phyloP scores from a whole-genome alignment of 495 filamentous ascomycete genomes.

The Aspergillus ellipticus region DNA sequence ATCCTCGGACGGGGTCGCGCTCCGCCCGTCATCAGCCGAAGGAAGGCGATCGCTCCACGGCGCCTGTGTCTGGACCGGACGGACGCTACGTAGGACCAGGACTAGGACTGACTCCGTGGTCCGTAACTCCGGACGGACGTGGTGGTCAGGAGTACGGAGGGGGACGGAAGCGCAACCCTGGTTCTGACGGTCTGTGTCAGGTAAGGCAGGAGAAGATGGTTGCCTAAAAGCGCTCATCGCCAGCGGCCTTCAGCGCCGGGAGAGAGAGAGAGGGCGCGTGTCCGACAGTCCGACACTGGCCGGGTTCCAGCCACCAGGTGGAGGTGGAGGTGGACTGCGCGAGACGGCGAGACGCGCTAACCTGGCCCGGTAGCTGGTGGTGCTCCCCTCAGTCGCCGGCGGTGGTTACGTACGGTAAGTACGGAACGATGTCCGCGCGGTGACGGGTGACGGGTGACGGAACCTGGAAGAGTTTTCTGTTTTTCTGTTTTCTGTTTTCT shows the following conservation, averaged over 20 bases:
- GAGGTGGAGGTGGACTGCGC: too few relatives aligned
- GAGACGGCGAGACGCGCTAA: neutral
- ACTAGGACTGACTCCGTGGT: neutral
- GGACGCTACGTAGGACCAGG: too few relatives aligned
- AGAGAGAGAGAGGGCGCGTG: neutral
- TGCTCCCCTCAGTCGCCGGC: too few relatives aligned
- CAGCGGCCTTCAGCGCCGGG: too few relatives aligned
- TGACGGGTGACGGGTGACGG: neutral
- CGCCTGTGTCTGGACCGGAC: too few relatives aligned
- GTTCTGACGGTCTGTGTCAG: neutral
- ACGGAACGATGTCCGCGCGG: neutral
- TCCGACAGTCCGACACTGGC: neutral
- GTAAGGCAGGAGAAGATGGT: neutral
- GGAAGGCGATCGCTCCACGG: neutral
- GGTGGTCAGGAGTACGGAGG: neutral
- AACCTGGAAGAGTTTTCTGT: too few relatives aligned
- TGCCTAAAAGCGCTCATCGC: neutral
- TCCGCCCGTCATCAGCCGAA: neutral
- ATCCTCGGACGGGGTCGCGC: neutral
- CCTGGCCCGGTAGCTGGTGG: neutral
- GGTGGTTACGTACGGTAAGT: conserved; percentile 10
- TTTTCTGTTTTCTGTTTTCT: too few relatives aligned
- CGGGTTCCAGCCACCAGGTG: neutral
- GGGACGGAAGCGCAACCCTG: neutral
- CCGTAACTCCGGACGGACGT: neutral